phyloP scores from a whole-genome alignment of 768 basidiomycete genomes.

The Tricholoma saponaceum region DNA sequence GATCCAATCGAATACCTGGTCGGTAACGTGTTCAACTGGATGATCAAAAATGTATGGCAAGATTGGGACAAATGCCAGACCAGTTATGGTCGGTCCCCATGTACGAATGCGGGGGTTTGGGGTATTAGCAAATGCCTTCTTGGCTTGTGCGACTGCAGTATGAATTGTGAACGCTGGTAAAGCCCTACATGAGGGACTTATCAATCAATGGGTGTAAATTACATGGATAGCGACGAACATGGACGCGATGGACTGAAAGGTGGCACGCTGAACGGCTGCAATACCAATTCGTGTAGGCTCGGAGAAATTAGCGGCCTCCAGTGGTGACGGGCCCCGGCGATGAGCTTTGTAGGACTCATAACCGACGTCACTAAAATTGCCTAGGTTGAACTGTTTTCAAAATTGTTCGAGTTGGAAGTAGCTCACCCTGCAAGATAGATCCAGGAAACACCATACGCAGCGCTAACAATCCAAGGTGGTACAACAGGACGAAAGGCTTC shows the following conservation, averaged over 20 bases:
- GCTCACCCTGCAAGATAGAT: conserved; percentile 61
- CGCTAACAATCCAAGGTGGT: conserved; percentile 64
- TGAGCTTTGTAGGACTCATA: conserved; percentile 83
- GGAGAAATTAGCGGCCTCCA: conserved; percentile 67
- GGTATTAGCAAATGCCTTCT: conserved; percentile 58
- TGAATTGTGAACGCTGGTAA: conserved; percentile 85
- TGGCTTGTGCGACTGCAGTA: conserved; percentile 71
- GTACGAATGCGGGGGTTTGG: conserved; percentile 54
- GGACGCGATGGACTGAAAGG: conserved; percentile 79
- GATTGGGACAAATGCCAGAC: conserved; percentile 67
- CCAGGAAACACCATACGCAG: conserved; percentile 82
- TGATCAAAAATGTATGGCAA: conserved; percentile 78
- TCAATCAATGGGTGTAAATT: conserved; percentile 2
- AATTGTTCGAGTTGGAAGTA: neutral
- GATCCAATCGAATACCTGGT: conserved; percentile 68
- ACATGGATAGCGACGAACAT: conserved; percentile 46
- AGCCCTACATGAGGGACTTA: conserved; percentile 44
- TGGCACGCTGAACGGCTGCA: conserved; percentile 70
- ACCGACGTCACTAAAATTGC: conserved; percentile 52
- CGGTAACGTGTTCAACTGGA: conserved; percentile 70
- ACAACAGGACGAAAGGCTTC: conserved; percentile 83
- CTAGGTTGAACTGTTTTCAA: neutral
- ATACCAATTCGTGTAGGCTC: conserved; percentile 66
- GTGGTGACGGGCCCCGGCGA: conserved; percentile 57
- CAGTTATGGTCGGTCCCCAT: conserved; percentile 77